phyloP scores from a whole-genome alignment of 345 rosid genomes.

The Lepidium africanum region DNA sequence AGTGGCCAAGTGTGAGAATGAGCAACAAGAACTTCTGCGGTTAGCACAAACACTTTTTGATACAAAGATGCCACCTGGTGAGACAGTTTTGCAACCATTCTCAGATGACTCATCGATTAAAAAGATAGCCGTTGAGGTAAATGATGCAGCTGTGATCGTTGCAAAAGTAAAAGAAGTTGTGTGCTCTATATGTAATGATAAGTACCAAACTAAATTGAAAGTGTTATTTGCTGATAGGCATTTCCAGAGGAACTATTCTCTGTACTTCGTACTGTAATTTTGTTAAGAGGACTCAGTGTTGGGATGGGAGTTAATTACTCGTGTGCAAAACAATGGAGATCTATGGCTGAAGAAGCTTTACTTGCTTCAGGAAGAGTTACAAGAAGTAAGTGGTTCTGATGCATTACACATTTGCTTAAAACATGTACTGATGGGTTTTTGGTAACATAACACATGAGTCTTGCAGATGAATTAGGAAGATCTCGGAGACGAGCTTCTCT shows the following conservation, averaged over 20 bases:
- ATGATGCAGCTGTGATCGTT: not conserved
- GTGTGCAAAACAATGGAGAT: slow-evolving; percentile 78
- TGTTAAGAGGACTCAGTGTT: slow-evolving; percentile 86
- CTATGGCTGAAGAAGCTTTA: slow-evolving; percentile 83
- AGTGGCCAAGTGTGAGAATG: slow-evolving; percentile 51
- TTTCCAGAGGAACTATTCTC: slow-evolving; percentile 93
- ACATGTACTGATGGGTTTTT: not conserved
- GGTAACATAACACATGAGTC: not conserved
- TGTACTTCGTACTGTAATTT: slow-evolving; percentile 75
- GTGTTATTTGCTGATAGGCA: slow-evolving; percentile 34
- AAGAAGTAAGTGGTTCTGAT: slow-evolving; percentile 34
- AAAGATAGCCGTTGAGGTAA: slow-evolving; percentile 70
- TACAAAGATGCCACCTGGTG: slow-evolving; percentile 82
- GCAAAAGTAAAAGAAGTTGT: not conserved
- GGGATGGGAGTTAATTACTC: slow-evolving; percentile 86
- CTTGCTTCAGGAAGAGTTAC: slow-evolving; percentile 52
- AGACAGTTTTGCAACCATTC: slow-evolving; percentile 73
- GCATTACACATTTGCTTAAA: not conserved
- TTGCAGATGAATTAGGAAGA: slow-evolving; percentile 3
- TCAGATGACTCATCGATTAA: slow-evolving; percentile 71
- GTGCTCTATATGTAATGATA: not conserved
- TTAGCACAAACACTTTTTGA: slow-evolving; percentile 88
- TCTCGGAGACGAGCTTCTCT: slow-evolving; percentile 7
- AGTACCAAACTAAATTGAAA: not conserved
- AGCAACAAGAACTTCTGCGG: slow-evolving; percentile 56